Conservation (phyloP, 352 stramenopile genomes). For the Pythium sp. region DNA sequence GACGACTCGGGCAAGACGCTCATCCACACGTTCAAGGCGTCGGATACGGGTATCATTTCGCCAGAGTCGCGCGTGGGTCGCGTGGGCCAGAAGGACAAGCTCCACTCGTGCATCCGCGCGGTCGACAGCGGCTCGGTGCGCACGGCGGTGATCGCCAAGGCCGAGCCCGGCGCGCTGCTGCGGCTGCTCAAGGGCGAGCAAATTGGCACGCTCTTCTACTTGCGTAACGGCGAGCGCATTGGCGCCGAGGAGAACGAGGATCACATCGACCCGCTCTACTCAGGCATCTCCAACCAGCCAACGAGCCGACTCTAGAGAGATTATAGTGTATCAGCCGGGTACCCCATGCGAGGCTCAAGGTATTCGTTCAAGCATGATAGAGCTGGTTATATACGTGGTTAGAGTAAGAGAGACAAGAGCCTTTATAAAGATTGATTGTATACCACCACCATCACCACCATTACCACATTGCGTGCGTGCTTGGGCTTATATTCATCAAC, state of each 20-base stretch:
- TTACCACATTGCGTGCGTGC: neutral
- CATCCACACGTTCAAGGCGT: slow-evolving; percentile 47
- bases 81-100: slow-evolving; percentile 78
- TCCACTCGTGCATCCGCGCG: slow-evolving; percentile 74
- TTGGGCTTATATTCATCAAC: neutral
- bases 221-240: slow-evolving; percentile 39
- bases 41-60: slow-evolving; percentile 40
- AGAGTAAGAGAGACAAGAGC: neutral
- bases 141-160: slow-evolving; percentile 65
- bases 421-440: neutral
- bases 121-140: slow-evolving; percentile 66
- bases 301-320: slow-evolving; percentile 12
- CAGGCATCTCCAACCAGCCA: slow-evolving; percentile 39
- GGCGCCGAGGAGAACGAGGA: slow-evolving; percentile 41
- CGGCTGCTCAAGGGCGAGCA: slow-evolving; percentile 63
- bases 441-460: neutral
- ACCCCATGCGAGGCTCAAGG: neutral
- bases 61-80: slow-evolving; percentile 55
- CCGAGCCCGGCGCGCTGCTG: slow-evolving; percentile 54
- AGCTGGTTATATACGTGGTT: neutral
- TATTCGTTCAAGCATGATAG: neutral
- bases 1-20: slow-evolving; percentile 34
- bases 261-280: slow-evolving; percentile 70
- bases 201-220: slow-evolving; percentile 67
- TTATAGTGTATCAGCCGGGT: neutral